Evolutionary conservation across 441 rosid genomes (phyloP).

Genomic region (Aleurites moluccanus): DNA sequence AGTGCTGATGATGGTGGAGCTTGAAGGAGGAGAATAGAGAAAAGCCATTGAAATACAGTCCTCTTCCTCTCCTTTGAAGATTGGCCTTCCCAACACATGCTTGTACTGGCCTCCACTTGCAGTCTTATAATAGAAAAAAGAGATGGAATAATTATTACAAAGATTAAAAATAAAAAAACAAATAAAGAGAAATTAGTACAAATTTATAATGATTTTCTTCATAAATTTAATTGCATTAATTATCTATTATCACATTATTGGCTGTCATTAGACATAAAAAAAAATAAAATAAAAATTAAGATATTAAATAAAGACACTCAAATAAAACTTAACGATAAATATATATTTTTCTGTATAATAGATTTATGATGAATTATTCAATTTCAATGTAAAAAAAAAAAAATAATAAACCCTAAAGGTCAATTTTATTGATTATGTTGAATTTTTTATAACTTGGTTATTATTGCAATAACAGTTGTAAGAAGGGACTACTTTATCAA

Average conservation of each 20-base stretch:
- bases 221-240: background rate
- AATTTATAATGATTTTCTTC: background rate
- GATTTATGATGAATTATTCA: too few species aligned
- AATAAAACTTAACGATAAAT: too few species aligned
- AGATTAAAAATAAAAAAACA: background rate
- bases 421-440: background rate
- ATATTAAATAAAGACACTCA: too few species aligned
- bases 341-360: too few species aligned
- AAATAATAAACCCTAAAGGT: too few species aligned
- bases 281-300: background rate
- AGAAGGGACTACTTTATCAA: background rate
- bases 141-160: background rate
- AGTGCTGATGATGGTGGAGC: background rate
- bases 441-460: background rate
- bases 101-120: conserved; percentile 64
- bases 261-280: conserved; percentile 9
- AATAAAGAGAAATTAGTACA: background rate
- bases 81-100: conserved; percentile 71
- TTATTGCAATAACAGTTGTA: conserved; percentile 15
- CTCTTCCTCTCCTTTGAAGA: conserved; percentile 40
- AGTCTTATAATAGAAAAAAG: conserved; percentile 37
- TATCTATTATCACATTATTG: background rate
- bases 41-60: conserved; percentile 57
- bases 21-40: conserved; percentile 51
- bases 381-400: too few species aligned